Base-by-base conservation (phyloP, 352 stramenopile genomes). In the Pythium apleroticum region DNA sequence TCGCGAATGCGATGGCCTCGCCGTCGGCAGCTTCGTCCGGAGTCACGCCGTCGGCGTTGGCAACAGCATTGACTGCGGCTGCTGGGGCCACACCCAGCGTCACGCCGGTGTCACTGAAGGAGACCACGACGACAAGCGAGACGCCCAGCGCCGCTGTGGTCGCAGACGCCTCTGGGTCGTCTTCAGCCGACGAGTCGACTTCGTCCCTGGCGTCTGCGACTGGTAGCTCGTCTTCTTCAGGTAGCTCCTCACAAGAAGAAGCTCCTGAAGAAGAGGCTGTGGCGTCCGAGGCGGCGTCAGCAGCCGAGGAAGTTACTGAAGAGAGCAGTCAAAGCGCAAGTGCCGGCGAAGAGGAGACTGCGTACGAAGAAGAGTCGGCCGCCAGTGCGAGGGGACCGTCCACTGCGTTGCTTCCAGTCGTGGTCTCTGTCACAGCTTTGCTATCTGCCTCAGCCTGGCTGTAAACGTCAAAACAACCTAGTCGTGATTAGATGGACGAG, bases 21-120 rank as follows among this genome's bases (percentile, higher is more conserved):
- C 41, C 41, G 20, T 27, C 19, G 41, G 20, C 41, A 2, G 41
- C 7, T 49, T 49, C 41, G 20, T 20, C 41, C 5, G 41, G 41
- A 3, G 4, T 28, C 11, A 28, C 20, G n/a, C 41, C 41, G 14
- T 8, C 39, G 41, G 41, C 41, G 4, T 22, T 49, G 20, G 28
- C 39, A 11, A 28, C 12, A 9, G 54, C 35, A 6, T 37, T 39
- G 2, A 28, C 11, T 12, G 25, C 11, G 11, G 22, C 22, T 19
- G 22, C 28, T 2, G 50, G 25, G 4, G 60, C 56, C 7, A 57
- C 62, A 4, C 54, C 62, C 11, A 68, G 25, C 28, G 46, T 68
- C 48, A 37, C 48, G 19, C 54, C 62, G 3, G 30, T 48, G 2
- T 25, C 58, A 5, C 31, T n/a, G 8, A 22, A 28, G 1, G 45